Percentiles rank a stretch among this genome's conserved stretches.
These are phyloP conservation scores for Nakazawaea wyomingensis DNA, from an alignment of 805 yeast genomes.

Conservation along the genomic window DNA sequence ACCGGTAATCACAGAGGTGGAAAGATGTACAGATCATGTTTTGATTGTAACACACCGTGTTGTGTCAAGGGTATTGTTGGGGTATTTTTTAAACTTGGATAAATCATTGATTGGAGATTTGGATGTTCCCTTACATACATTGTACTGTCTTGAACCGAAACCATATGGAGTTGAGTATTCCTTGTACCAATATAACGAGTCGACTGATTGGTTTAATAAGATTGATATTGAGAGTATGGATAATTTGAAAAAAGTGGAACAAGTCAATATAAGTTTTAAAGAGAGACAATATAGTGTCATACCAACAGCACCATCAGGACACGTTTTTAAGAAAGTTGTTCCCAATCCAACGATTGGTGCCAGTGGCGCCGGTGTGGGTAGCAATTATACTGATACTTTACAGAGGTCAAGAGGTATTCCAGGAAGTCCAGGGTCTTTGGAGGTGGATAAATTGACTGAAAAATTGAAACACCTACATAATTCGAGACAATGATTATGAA, in stretches of 20 bases:
- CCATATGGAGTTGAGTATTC: constrained; percentile 96
- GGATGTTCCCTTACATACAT: constrained; percentile 89
- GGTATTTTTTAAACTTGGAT: constrained; percentile 81
- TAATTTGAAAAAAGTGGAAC: constrained; percentile 56
- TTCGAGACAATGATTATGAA: constrained; percentile 3
- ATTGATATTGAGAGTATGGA: constrained; percentile 41
- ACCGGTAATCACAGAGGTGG: constrained; percentile 89
- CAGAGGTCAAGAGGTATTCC: constrained; percentile 4
- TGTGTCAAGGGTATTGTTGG: constrained; percentile 79
- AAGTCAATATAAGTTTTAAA: constrained; percentile 63
- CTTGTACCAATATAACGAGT: constrained; percentile 81
- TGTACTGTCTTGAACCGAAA: constrained; percentile 84
- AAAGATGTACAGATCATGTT: constrained; percentile 83
- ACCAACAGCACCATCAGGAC: constrained; percentile 60
- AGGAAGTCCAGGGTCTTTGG: constrained; percentile 1
- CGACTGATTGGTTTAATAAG: constrained; percentile 68
- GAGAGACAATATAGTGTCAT: constrained; percentile 70
- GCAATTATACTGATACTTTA: constrained; percentile 4
- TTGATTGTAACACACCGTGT: constrained; percentile 85
- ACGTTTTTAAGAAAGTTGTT: constrained; percentile 9
- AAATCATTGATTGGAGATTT: constrained; percentile 79
- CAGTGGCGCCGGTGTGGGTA: neutral
- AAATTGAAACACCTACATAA: constrained; percentile 10
- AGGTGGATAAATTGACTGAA: constrained; percentile 12
- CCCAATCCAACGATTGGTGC: too few relatives aligned